A percentile compares a stretch with the other conserved stretches of the same genome.
Conservation (phyloP, 768 basidiomycete species). For the Psilocybe cubensis region DNA sequence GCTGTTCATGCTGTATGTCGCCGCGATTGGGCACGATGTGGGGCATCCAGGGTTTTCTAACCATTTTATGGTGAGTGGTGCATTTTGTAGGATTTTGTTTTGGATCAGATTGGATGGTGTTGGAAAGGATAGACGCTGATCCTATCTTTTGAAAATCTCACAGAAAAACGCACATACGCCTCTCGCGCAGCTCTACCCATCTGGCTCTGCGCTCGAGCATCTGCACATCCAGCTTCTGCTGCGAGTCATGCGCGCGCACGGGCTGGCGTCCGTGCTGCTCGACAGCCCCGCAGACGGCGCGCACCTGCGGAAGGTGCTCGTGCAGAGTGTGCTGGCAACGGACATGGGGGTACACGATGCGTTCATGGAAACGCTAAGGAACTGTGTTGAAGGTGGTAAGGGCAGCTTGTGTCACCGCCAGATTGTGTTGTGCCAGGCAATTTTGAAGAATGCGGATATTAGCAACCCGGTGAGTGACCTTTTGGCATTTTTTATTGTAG, state of each 20-base stretch:
- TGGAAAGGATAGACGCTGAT: not conserved
- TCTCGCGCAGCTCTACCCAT: constrained; percentile 86
- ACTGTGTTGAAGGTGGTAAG: constrained; percentile 45
- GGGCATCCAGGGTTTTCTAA: constrained; percentile 97
- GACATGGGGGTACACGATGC: constrained; percentile 92
- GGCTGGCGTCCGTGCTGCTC: constrained; percentile 68
- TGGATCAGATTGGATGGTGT: not conserved
- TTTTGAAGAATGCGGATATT: constrained; percentile 98
- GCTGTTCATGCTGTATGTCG: constrained; percentile 83
- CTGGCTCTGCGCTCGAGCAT: constrained; percentile 87
- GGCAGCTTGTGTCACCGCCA: constrained; percentile 51
- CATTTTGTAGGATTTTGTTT: too few species aligned
- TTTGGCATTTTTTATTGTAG: not conserved
- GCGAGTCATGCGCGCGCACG: constrained; percentile 79
- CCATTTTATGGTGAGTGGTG: constrained; percentile 89
- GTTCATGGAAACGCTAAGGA: constrained; percentile 75
- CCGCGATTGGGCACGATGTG: constrained; percentile 96
- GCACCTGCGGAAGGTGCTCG: constrained; percentile 74
- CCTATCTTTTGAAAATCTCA: not conserved
- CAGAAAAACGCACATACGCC: constrained; percentile 95
- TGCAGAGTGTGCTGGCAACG: constrained; percentile 84
- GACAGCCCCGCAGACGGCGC: constrained; percentile 52
- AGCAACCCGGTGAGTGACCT: constrained; percentile 85
- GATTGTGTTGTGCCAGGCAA: constrained; percentile 81
- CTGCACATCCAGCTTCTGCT: constrained; percentile 88